Evolutionary conservation across 805 yeast genomes (phyloP), one percentile per base, ranked within the genome.

Genomic region (Saturnispora gosingensis): DNA sequence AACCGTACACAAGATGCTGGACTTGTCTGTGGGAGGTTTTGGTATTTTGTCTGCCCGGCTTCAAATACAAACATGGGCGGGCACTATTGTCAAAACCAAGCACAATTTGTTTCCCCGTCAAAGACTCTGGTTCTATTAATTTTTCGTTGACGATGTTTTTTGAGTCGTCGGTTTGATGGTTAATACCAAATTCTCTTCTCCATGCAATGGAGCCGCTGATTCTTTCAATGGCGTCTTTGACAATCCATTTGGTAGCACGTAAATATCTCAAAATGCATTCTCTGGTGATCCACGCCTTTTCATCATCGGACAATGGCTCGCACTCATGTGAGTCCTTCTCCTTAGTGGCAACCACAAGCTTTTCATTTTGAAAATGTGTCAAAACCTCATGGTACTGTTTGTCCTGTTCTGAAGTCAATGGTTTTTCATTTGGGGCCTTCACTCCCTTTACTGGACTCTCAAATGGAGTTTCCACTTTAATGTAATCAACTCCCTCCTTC

Each of bases 41-140:
- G 15, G 99, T 93, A 70, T 93, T 93, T 69, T 93, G 99, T 64
- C 96, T 79, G 13, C 98, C 98, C 0, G 96, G 95, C 66, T 87
- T 85, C 65, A 93, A 74, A 66, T 91, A 91, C 35, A 93, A 71
- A 62, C 97, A 91, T 4, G 99, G 98, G 64, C 99, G 80, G 24
- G 84, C 77, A 61, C 85, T 89, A 60, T 83, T 85, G 63, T 93
- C 99, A 64, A 72, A 93, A 22, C 99, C 99, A 45, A 93, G 71
- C 49, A 91, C 82, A 24, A 91, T 84, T 67, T 91, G 88, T 67
- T 93, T 93, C 52, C 99, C 99, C 0, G 95, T 83, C 64, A 81
- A 90, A 66, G 87, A 85, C 70, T 93, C 97, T 1, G 68, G 74
- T 0, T 78, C 66, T 13, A 79, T 76, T 20, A 76, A 59, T 6